Conservation (phyloP, 2,329 filamentous ascomycete genomes). For the Leptographium flavum region DNA sequence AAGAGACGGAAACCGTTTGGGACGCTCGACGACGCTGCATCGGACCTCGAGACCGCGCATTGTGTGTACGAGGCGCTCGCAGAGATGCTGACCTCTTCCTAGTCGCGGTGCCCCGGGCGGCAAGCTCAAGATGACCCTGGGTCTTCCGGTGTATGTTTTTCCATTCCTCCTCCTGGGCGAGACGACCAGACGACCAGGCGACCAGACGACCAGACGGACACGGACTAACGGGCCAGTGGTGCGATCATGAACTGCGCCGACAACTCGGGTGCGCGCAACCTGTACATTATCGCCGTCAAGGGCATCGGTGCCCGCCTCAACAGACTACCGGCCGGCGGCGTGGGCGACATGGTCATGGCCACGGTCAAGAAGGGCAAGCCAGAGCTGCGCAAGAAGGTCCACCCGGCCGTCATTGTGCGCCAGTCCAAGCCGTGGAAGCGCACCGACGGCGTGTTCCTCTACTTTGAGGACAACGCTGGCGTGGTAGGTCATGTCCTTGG, state of each 20-base stretch:
- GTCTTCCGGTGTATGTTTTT: slow-evolving; percentile 91
- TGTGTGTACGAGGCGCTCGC: background rate
- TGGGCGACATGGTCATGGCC: slow-evolving; percentile 99
- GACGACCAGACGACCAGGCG: slow-evolving; percentile 5
- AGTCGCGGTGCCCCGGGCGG: slow-evolving; percentile 90
- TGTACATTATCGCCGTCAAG: slow-evolving; percentile 99
- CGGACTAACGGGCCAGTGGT: slow-evolving; percentile 45
- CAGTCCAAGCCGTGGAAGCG: slow-evolving; percentile 96
- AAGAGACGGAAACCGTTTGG: background rate
- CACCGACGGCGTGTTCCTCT: slow-evolving; percentile 95
- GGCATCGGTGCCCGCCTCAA: slow-evolving; percentile 95
- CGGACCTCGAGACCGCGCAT: too few species aligned
- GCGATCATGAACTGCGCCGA: slow-evolving; percentile 99
- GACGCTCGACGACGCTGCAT: too few species aligned
- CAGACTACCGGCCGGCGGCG: slow-evolving; percentile 91
- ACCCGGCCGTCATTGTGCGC: slow-evolving; percentile 77
- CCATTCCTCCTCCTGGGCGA: background rate
- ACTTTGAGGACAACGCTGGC: slow-evolving; percentile 99
- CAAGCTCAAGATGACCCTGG: slow-evolving; percentile 99
- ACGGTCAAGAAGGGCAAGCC: slow-evolving; percentile 99
- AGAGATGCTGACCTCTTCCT: slow-evolving; percentile 1
- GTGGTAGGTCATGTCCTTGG: too few species aligned
- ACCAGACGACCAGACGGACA: background rate
- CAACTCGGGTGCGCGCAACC: slow-evolving; percentile 96
- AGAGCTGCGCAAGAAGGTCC: slow-evolving; percentile 99